A percentile compares a stretch with the other conserved stretches of the same genome.
Evolutionary conservation across 1,284 basidiomycete species (phyloP).

Genomic region (Naganishia sp.): DNA sequence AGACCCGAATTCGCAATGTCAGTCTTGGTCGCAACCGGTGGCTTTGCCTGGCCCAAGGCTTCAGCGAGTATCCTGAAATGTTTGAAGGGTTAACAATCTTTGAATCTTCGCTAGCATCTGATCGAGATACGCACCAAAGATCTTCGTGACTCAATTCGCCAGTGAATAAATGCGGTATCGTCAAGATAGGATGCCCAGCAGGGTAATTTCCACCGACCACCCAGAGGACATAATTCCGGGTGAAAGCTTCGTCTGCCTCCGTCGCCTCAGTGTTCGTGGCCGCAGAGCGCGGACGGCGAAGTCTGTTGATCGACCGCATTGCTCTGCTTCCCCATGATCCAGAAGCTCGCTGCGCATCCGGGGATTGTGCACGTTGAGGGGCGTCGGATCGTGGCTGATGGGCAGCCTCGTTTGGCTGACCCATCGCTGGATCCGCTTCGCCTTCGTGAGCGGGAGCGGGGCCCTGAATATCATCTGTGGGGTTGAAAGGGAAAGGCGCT

Average conservation of each 20-base stretch:
- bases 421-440: neutral
- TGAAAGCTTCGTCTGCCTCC: constrained; percentile 14
- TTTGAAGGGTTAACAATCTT: constrained; percentile 28
- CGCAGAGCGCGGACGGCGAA: constrained; percentile 27
- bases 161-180: constrained; percentile 66
- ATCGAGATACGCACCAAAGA: constrained; percentile 61
- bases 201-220: constrained; percentile 75
- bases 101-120: constrained; percentile 29
- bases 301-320: constrained; percentile 37
- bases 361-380: neutral
- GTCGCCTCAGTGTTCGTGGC: neutral
- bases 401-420: neutral
- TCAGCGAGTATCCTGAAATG: constrained; percentile 69
- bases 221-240: constrained; percentile 48
- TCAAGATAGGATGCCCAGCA: constrained; percentile 77
- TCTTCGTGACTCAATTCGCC: constrained; percentile 70
- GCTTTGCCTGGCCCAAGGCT: constrained; percentile 72
- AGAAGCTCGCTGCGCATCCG: neutral
- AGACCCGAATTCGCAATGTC: constrained; percentile 80
- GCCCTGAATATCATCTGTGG: constrained; percentile 34
- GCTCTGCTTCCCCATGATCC: constrained; percentile 33
- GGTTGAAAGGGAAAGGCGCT: constrained; percentile 47
- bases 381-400: neutral
- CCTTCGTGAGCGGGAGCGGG: neutral
- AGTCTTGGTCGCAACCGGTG: constrained; percentile 73